Percentiles rank a stretch among this genome's conserved stretches.
Conservation (phyloP, 257 asterid species). For the Paulownia fortunei region DNA sequence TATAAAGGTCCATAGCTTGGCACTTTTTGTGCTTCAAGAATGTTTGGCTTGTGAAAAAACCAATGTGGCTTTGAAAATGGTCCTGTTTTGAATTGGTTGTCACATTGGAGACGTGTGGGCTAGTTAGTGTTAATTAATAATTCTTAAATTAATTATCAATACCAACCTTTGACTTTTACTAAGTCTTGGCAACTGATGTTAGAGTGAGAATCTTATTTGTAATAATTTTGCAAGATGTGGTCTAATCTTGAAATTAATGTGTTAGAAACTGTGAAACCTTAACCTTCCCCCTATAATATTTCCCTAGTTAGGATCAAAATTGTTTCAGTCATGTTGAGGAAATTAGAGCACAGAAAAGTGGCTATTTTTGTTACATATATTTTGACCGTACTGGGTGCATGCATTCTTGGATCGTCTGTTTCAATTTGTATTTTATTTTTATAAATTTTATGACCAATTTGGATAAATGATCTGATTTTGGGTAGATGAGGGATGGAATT, state of each 20-base stretch:
- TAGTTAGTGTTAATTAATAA: slow-evolving; percentile 9
- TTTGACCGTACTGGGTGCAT: no score
- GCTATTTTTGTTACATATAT: no score
- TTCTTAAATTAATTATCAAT: background rate
- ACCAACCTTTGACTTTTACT: slow-evolving; percentile 27
- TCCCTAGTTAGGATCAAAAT: slow-evolving; percentile 3
- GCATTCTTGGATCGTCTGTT: no score
- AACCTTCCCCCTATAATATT: background rate
- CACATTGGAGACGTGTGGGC: slow-evolving; percentile 32
- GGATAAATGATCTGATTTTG: no score
- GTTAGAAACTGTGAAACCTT: background rate
- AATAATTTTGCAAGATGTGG: background rate
- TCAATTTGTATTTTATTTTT: no score
- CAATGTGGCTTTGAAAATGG: background rate
- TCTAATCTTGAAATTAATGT: background rate
- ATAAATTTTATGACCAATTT: no score
- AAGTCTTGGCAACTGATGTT: background rate
- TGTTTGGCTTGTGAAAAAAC: slow-evolving; percentile 25
- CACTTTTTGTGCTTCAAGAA: background rate
- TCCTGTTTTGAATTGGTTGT: slow-evolving; percentile 16
- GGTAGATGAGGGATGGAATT: background rate
- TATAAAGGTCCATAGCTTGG: background rate
- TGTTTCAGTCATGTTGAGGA: slow-evolving; percentile 19
- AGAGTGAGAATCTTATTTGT: background rate
- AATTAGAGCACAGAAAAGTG: background rate